These are phyloP conservation scores for Toxoplasma gondii DNA, from an alignment of 169 alveolate species.

Conservation along the genomic window DNA sequence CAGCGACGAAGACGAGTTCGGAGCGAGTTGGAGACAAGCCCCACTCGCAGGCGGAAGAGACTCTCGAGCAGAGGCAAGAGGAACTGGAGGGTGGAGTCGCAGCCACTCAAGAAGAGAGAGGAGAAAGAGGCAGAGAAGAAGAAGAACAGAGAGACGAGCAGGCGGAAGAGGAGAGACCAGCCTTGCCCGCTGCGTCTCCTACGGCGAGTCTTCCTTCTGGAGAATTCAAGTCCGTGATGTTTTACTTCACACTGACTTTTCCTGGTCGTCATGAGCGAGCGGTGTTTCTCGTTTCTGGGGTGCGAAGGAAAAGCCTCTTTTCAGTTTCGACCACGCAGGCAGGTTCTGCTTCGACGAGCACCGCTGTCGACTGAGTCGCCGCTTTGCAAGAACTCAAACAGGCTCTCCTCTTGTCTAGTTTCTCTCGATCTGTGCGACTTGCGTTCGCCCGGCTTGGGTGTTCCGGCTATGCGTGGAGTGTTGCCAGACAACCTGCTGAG, in stretches of 20 bases:
- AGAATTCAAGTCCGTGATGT: neutral
- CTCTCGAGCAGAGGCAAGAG: neutral
- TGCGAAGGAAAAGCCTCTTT: no score
- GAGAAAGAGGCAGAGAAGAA: neutral
- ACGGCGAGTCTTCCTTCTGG: conserved; percentile 14
- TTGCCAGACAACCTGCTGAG: no score
- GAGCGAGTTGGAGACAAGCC: neutral
- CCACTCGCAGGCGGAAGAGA: neutral
- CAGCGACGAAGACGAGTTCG: neutral
- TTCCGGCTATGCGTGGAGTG: no score
- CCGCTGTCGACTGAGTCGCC: no score
- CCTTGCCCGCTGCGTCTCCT: neutral
- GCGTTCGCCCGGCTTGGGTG: no score
- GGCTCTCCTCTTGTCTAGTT: no score
- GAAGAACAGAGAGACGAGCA: neutral
- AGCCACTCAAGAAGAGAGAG: neutral
- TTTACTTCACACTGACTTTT: neutral
- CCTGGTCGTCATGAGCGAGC: no score
- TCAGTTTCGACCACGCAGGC: no score
- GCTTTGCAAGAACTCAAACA: no score
- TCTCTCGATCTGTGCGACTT: no score
- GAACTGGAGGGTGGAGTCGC: neutral
- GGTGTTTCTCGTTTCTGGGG: no score
- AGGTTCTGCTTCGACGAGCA: no score
- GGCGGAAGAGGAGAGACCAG: neutral